phyloP scores from a whole-genome alignment of 345 rosid species.

The Salix udensis region DNA sequence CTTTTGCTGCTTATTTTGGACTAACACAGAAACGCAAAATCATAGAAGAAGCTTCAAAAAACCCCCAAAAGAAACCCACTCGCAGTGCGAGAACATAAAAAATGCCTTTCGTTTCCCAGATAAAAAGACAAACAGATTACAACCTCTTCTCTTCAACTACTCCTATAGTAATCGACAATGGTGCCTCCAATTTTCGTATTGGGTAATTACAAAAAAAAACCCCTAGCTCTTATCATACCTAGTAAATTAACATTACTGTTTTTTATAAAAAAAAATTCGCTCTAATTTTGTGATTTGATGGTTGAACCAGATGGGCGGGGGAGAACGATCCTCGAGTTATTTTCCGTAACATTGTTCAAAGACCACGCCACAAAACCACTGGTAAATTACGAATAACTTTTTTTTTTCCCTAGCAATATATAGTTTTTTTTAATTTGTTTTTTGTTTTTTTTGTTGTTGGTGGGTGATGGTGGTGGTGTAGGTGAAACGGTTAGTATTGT shows the following conservation, averaged over 20 bases:
- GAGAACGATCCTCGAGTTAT: conserved; percentile 87
- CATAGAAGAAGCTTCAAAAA: background rate
- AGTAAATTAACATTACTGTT: background rate
- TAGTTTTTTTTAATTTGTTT: background rate
- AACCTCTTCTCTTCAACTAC: conserved; percentile 49
- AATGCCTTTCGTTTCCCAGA: conserved; percentile 62
- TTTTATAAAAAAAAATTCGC: background rate
- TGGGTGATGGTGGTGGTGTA: conserved; percentile 17
- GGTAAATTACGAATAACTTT: conserved; percentile 34
- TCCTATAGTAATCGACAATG: conserved; percentile 97
- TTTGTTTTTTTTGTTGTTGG: conserved; percentile 3
- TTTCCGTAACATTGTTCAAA: conserved; percentile 93
- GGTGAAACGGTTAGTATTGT: conserved; percentile 91
- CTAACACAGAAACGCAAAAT: no score
- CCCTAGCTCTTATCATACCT: conserved; percentile 32
- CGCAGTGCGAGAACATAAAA: background rate
- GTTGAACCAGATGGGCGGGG: conserved; percentile 80
- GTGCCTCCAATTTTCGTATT: conserved; percentile 89
- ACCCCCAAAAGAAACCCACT: no score
- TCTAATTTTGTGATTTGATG: background rate
- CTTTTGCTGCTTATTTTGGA: no score
- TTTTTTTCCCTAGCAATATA: background rate
- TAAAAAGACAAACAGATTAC: conserved; percentile 75
- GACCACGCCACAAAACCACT: conserved; percentile 91
- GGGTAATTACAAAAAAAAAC: conserved; percentile 44